Conservation (phyloP, 2,329 filamentous ascomycete species). For the Lomentospora prolificans region DNA sequence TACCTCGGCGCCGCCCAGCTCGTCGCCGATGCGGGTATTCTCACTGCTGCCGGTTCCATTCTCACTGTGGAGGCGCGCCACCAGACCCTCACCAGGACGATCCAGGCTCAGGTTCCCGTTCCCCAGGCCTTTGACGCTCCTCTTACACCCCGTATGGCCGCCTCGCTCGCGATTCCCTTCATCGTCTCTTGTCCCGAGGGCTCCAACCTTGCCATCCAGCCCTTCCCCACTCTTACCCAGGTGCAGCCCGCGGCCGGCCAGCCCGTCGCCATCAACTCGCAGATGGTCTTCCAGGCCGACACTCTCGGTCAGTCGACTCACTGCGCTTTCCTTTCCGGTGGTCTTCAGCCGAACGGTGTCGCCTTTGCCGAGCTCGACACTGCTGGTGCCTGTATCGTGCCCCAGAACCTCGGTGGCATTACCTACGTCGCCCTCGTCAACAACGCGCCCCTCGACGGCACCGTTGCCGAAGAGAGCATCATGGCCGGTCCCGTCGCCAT, state of each 20-base stretch:
- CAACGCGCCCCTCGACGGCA: constrained; percentile 35
- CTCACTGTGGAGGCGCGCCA: constrained; percentile 65
- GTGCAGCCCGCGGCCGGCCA: constrained; percentile 30
- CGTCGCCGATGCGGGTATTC: constrained; percentile 47
- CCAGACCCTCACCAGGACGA: constrained; percentile 60
- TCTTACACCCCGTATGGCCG: constrained; percentile 58
- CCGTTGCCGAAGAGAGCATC: constrained; percentile 51
- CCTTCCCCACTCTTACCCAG: constrained; percentile 49
- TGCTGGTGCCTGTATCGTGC: constrained; percentile 48
- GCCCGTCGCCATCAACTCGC: constrained; percentile 22
- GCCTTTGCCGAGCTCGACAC: constrained; percentile 47
- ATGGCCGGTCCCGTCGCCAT: constrained; percentile 56
- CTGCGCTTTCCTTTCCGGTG: constrained; percentile 60
- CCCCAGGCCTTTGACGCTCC: constrained; percentile 62
- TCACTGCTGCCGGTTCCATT: constrained; percentile 59
- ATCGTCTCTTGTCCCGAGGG: constrained; percentile 60
- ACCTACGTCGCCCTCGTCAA: constrained; percentile 59
- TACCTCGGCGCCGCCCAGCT: constrained; percentile 63
- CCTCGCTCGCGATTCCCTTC: constrained; percentile 64
- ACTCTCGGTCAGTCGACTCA: constrained; percentile 41
- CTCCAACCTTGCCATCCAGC: constrained; percentile 51
- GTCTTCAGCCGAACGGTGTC: constrained; percentile 43
- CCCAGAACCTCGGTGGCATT: constrained; percentile 51
- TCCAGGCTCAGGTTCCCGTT: constrained; percentile 46
- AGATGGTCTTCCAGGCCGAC: constrained; percentile 38